Conservation (phyloP, 2,329 filamentous ascomycete species). For the Trichoderma gracile region DNA sequence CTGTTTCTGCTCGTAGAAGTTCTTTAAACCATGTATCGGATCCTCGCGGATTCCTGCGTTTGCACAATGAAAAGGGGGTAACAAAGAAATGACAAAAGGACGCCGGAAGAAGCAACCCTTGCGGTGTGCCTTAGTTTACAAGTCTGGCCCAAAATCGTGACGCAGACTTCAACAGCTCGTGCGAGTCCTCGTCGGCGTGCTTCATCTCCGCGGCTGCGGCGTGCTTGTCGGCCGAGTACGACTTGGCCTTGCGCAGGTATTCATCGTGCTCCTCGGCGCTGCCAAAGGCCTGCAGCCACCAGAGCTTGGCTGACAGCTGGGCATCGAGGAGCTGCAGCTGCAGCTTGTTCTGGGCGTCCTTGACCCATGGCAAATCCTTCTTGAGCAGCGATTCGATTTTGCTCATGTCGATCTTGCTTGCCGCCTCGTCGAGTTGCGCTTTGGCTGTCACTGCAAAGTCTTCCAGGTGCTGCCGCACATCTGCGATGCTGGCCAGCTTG, state of each 20-base stretch:
- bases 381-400: slow-evolving; percentile 27
- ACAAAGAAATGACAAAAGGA: slow-evolving; percentile 6
- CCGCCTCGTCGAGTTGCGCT: slow-evolving; percentile 28
- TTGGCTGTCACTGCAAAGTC: slow-evolving; percentile 29
- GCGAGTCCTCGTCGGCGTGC: slow-evolving; percentile 29
- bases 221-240: slow-evolving; percentile 43
- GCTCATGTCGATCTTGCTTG: slow-evolving; percentile 26
- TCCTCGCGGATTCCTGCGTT: not conserved
- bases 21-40: slow-evolving; percentile 17
- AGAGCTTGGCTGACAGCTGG: slow-evolving; percentile 57
- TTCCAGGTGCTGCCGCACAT: slow-evolving; percentile 32
- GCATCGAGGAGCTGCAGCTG: slow-evolving; percentile 52
- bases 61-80: not conserved
- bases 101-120: not conserved
- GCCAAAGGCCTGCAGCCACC: slow-evolving; percentile 58
- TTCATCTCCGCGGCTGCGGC: slow-evolving; percentile 37
- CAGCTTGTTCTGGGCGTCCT: slow-evolving; percentile 43
- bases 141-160: slow-evolving; percentile 32
- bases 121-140: not conserved
- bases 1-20: slow-evolving; percentile 9
- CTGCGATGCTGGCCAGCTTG: slow-evolving; percentile 30
- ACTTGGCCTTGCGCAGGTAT: slow-evolving; percentile 51
- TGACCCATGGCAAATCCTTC: slow-evolving; percentile 30
- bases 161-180: slow-evolving; percentile 32
- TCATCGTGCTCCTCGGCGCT: slow-evolving; percentile 48